A percentile compares a stretch with the other conserved stretches of the same genome.
Evolutionary conservation across 1,139 yeast genomes (phyloP).

Genomic region (Debaryomyces coudertii): DNA sequence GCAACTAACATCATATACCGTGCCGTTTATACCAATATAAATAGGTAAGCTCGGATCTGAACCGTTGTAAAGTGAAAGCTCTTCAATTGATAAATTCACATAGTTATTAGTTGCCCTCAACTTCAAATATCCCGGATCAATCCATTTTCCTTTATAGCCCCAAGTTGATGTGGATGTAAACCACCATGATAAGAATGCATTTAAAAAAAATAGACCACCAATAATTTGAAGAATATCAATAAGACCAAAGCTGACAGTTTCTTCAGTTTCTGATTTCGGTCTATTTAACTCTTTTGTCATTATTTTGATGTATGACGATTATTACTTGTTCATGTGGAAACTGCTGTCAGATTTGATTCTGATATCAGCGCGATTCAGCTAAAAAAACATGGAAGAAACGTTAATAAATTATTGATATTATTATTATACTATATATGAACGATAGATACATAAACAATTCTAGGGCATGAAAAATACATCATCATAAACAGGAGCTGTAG

Average conservation of each 20-base stretch:
- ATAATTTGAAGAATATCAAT: slow-evolving; percentile 49
- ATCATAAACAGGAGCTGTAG: slow-evolving; percentile 22
- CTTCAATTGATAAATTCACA: slow-evolving; percentile 44
- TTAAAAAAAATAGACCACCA: slow-evolving; percentile 51
- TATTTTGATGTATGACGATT: not conserved
- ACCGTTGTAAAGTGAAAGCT: slow-evolving; percentile 60
- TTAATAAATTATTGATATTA: not conserved
- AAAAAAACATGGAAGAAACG: not conserved
- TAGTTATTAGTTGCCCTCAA: slow-evolving; percentile 26
- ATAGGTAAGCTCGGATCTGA: slow-evolving; percentile 53
- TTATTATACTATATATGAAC: slow-evolving; percentile 1
- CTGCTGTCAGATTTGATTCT: not conserved
- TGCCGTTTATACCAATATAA: slow-evolving; percentile 66
- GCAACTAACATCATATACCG: slow-evolving; percentile 68
- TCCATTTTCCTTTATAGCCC: slow-evolving; percentile 58
- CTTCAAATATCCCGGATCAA: slow-evolving; percentile 46
- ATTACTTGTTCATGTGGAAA: not conserved
- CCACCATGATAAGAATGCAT: slow-evolving; percentile 54
- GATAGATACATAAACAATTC: not conserved
- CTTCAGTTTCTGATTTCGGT: not conserved
- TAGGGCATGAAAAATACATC: slow-evolving; percentile 35
- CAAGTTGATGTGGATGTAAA: slow-evolving; percentile 53
- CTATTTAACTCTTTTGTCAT: slow-evolving; percentile 2
- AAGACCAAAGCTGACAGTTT: slow-evolving; percentile 21
- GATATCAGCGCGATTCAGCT: not conserved